These are phyloP conservation scores for Coemansia sp. DNA, from an alignment of 192 early-diverging fungal species.

Conservation along the genomic window DNA sequence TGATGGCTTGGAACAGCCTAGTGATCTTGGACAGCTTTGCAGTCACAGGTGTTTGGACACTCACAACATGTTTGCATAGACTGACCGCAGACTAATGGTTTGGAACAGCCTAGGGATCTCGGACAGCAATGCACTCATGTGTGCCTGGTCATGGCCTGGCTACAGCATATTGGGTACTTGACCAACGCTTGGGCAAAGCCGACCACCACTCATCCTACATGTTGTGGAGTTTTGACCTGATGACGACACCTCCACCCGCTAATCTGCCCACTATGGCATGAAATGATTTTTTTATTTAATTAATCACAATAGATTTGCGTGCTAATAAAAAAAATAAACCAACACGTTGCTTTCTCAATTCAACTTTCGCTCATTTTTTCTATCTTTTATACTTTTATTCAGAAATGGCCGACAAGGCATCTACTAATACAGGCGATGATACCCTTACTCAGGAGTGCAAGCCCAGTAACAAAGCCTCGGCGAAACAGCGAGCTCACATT, in stretches of 20 bases:
- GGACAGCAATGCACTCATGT: not conserved
- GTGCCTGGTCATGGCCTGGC: not conserved
- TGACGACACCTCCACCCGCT: too few species aligned
- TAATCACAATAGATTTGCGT: too few species aligned
- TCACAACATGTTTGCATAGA: not conserved
- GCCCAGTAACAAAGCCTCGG: constrained; percentile 11
- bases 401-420: not conserved
- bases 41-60: too few species aligned
- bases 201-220: too few species aligned
- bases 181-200: too few species aligned
- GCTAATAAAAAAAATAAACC: not conserved
- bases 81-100: not conserved
- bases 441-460: not conserved
- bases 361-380: not conserved
- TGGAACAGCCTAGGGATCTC: not conserved
- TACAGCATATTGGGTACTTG: too few species aligned
- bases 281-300: too few species aligned
- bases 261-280: too few species aligned
- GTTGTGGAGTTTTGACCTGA: not conserved
- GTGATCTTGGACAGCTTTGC: too few species aligned
- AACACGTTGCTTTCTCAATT: not conserved
- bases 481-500: constrained; percentile 39
- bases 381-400: not conserved
- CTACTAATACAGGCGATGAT: not conserved
- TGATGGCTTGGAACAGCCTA: too few species aligned